Base-by-base conservation (phyloP, 1,284 basidiomycete species). In the Volvariella surrecta region DNA sequence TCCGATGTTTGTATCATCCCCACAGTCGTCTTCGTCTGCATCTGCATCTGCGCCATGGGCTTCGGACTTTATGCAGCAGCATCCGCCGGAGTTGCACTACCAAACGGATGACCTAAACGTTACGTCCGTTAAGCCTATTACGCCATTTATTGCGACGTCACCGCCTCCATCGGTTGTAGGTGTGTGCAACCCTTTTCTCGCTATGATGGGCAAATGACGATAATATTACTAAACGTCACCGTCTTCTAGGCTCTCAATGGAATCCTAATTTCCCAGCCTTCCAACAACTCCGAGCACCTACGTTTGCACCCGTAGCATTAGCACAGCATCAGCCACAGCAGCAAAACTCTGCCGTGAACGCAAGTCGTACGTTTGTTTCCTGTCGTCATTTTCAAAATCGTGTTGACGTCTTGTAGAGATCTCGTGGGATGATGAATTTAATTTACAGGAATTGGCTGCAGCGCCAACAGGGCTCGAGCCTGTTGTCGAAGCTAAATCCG, bases 381-480 rank as follows among this genome's bases (percentile, higher is more conserved):
- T 19, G 30, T 35, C 20, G 32, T 39, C 34, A 38, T 30, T 32
- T 28, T 21, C 15, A 11, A 6, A 6, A 28, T 28, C 11, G 24
- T 28, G 24, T 6, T 28, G 6, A 32, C 34, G 32, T 24, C 37
- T 43, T 38, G 21, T 44, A 76, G 73, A 65, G 42, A 61, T 61
- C 15, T 61, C 68, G 32, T 82, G 80, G 78, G 79, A 84, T 45
- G 69, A 69, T 46, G 79, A 74, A 45, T 85, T 86, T 50, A 71
- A 63, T 40, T 69, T 72, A 2, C 77, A 76, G 48, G 79, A 81
- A 50, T 59, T 63, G 15, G 55, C 59, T 18, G 43, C 64, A 2
- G 50, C 52, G 13, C 44, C 58, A 6, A 42, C 53, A 1, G 35
- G 54, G 11, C 34, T 49, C 15, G 21, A 55, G 34, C 44, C 58